These are phyloP conservation scores for Plasmodium inui DNA, from an alignment of 169 alveolate species.

Conservation along the genomic window DNA sequence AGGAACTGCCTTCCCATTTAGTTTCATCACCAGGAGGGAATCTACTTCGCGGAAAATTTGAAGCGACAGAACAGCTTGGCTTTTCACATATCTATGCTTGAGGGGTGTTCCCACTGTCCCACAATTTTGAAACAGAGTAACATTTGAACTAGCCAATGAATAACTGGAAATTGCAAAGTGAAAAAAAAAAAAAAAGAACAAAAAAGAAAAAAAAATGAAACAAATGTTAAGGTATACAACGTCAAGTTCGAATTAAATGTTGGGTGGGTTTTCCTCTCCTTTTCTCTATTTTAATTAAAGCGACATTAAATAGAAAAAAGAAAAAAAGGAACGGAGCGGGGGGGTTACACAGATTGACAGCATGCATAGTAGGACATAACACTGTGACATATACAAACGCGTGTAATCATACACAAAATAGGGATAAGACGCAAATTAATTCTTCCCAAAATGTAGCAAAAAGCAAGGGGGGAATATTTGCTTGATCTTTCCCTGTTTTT, in stretches of 20 bases:
- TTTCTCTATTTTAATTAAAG: conserved; percentile 23
- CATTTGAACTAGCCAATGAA: background rate
- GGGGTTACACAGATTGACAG: background rate
- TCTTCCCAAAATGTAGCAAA: background rate
- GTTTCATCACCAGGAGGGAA: background rate
- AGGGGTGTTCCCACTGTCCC: background rate
- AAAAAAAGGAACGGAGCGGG: too few relatives aligned
- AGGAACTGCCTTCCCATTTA: background rate
- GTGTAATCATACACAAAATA: background rate
- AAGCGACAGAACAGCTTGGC: background rate
- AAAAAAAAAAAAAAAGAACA: background rate
- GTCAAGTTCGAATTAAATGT: background rate
- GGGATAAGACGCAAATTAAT: background rate
- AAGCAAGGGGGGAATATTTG: background rate
- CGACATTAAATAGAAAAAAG: background rate
- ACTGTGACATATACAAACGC: background rate
- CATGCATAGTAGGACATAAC: background rate
- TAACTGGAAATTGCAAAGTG: background rate
- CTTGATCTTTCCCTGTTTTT: background rate
- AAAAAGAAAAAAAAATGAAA: background rate
- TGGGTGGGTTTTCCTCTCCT: background rate
- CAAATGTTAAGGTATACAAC: background rate
- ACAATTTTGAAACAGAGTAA: conserved; percentile 20
- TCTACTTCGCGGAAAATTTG: background rate
- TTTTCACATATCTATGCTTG: background rate